phyloP scores from a whole-genome alignment of 768 basidiomycete genomes.

The Boletellus ananiceps region DNA sequence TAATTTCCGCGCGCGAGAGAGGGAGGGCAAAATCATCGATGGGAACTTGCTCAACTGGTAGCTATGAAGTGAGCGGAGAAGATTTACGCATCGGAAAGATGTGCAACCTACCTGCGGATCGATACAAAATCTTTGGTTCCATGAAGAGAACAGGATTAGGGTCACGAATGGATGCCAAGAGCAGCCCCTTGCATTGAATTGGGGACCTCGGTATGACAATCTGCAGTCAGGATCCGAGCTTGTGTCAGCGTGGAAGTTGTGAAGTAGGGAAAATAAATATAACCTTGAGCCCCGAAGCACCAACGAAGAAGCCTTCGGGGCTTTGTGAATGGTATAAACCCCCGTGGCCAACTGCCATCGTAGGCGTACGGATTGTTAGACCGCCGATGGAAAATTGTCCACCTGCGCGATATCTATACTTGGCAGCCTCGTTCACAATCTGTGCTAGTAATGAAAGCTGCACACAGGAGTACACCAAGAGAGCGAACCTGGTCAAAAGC shows the following conservation, averaged over 20 bases:
- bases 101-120: slow-evolving; percentile 61
- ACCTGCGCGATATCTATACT: slow-evolving; percentile 86
- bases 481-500: slow-evolving; percentile 85
- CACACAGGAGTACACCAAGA: neutral
- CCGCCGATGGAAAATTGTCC: slow-evolving; percentile 79
- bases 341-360: slow-evolving; percentile 91
- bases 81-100: neutral
- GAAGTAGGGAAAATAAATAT: neutral
- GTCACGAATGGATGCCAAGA: slow-evolving; percentile 83
- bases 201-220: slow-evolving; percentile 93
- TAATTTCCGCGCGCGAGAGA: slow-evolving; percentile 72
- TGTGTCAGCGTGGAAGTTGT: neutral
- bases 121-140: slow-evolving; percentile 92
- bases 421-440: slow-evolving; percentile 95
- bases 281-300: slow-evolving; percentile 85
- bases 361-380: slow-evolving; percentile 78
- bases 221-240: slow-evolving; percentile 13
- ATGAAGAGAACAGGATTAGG: slow-evolving; percentile 94
- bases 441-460: slow-evolving; percentile 26
- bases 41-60: slow-evolving; percentile 84
- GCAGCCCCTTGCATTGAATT: slow-evolving; percentile 90
- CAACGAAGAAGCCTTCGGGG: slow-evolving; percentile 93
- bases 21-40: slow-evolving; percentile 84
- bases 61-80: slow-evolving; percentile 2
- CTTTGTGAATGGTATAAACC: slow-evolving; percentile 94